A percentile compares a stretch with the other conserved stretches of the same genome.
Evolutionary conservation across 805 yeast species (phyloP).

Genomic region (Saccharomycopsis fibuligera): DNA sequence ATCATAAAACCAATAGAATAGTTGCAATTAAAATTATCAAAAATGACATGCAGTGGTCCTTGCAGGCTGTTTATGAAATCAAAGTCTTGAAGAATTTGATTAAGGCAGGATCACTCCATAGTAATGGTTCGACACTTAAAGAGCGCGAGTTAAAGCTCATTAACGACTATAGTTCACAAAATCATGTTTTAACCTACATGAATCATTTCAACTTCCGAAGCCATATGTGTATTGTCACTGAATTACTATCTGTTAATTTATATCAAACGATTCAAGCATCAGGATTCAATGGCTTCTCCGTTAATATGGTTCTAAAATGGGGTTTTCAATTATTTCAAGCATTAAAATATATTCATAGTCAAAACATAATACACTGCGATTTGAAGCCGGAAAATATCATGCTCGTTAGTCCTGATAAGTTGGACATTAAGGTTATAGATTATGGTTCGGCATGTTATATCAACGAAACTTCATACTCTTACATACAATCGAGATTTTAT

Average conservation of each 20-base stretch:
- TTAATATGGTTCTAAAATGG: constrained; percentile 37
- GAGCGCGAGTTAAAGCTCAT: neutral
- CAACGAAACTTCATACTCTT: constrained; percentile 67
- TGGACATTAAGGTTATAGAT: constrained; percentile 65
- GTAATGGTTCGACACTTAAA: neutral
- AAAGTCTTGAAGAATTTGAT: constrained; percentile 51
- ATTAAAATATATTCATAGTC: constrained; percentile 48
- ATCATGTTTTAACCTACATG: constrained; percentile 41
- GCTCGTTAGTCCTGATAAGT: constrained; percentile 37
- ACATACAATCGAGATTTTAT: constrained; percentile 77
- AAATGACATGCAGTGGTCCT: constrained; percentile 63
- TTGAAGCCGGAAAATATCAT: constrained; percentile 81
- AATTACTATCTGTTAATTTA: constrained; percentile 59
- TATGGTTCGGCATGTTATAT: constrained; percentile 66
- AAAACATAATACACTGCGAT: constrained; percentile 72
- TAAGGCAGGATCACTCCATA: constrained; percentile 9
- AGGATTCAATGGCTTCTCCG: constrained; percentile 43
- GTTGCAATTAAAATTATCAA: constrained; percentile 78
- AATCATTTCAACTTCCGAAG: constrained; percentile 76
- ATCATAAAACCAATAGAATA: constrained; percentile 49
- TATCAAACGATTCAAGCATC: constrained; percentile 51
- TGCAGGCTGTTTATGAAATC: constrained; percentile 75
- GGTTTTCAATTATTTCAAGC: constrained; percentile 53
- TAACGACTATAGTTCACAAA: constrained; percentile 23
- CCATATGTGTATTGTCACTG: constrained; percentile 78